A percentile compares a stretch with the other conserved stretches of the same genome.
Conservation (phyloP, 78 protist genomes). For the Bodo saltans region DNA sequence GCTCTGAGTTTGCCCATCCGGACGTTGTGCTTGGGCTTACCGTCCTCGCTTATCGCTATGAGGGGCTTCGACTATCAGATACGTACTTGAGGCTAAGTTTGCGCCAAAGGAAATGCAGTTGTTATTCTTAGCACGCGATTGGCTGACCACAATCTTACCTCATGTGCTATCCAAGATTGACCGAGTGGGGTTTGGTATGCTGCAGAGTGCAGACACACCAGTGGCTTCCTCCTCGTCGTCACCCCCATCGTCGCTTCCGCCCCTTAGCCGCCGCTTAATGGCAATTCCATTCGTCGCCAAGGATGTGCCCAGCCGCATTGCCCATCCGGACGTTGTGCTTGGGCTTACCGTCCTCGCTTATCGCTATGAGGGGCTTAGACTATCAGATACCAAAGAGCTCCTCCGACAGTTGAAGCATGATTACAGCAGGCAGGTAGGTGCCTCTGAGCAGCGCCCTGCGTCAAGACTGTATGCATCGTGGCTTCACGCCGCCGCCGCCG, state of each 20-base stretch:
- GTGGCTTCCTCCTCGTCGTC: no score
- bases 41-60: conserved; percentile 47
- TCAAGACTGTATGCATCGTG: background rate
- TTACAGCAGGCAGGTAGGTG: conserved; percentile 29
- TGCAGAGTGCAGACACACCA: conserved; percentile 22
- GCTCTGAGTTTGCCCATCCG: conserved; percentile 59
- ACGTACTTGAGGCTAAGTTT: background rate
- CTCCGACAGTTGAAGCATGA: conserved; percentile 10
- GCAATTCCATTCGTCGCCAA: conserved; percentile 78
- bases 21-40: conserved; percentile 59
- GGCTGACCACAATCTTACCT: conserved; percentile 39
- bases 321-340: conserved; percentile 59
- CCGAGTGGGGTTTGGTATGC: conserved; percentile 60
- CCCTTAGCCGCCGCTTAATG: no score
- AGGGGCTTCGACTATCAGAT: conserved; percentile 42
- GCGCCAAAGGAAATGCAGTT: background rate
- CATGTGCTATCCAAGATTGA: conserved; percentile 52
- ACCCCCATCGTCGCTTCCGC: no score
- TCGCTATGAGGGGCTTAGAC: conserved; percentile 47
- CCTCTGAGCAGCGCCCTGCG: conserved; percentile 40
- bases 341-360: conserved; percentile 55
- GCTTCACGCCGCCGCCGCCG: background rate
- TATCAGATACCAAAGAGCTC: conserved; percentile 17
- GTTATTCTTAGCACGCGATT: conserved; percentile 48
- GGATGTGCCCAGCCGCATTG: conserved; percentile 60